Conservation (phyloP, 164 flowering plant species). For the Sedum album region DNA sequence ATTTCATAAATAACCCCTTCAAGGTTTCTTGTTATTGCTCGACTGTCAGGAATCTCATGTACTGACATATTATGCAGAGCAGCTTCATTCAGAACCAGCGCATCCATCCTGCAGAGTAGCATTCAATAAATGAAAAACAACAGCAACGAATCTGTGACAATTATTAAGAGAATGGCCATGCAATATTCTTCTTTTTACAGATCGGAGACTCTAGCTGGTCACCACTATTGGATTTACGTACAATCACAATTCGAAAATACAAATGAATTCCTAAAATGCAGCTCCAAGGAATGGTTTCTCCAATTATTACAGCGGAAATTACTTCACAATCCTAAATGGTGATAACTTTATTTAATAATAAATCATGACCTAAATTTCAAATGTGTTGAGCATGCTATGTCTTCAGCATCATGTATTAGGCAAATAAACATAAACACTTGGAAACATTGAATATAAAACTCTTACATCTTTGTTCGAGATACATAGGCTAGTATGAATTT, state of each 20-base stretch:
- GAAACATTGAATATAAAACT: not conserved
- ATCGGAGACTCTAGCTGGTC: too few species aligned
- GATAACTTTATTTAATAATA: too few species aligned
- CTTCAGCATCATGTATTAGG: not conserved
- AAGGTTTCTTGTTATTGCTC: constrained; percentile 47
- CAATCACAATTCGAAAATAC: too few species aligned
- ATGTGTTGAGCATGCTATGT: not conserved
- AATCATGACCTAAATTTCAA: too few species aligned
- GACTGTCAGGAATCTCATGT: constrained; percentile 59
- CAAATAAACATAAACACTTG: not conserved
- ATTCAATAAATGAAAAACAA: not conserved
- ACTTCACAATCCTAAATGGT: too few species aligned
- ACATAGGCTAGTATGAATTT: constrained; percentile 75
- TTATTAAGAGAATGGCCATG: not conserved
- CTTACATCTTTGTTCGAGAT: constrained; percentile 74
- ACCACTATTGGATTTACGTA: too few species aligned
- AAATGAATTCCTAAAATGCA: too few species aligned
- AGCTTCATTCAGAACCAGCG: constrained; percentile 52
- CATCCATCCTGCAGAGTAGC: constrained; percentile 58
- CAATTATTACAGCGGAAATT: too few species aligned
- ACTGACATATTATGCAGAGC: constrained; percentile 45
- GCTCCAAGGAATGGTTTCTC: too few species aligned
- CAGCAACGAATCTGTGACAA: not conserved
- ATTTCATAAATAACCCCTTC: constrained; percentile 74
- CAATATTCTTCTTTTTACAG: too few species aligned